Percentiles rank a stretch among this genome's conserved stretches.
Evolutionary conservation across 2,329 filamentous ascomycete species (phyloP).

Genomic region (Pestalotiopsis sp.): DNA sequence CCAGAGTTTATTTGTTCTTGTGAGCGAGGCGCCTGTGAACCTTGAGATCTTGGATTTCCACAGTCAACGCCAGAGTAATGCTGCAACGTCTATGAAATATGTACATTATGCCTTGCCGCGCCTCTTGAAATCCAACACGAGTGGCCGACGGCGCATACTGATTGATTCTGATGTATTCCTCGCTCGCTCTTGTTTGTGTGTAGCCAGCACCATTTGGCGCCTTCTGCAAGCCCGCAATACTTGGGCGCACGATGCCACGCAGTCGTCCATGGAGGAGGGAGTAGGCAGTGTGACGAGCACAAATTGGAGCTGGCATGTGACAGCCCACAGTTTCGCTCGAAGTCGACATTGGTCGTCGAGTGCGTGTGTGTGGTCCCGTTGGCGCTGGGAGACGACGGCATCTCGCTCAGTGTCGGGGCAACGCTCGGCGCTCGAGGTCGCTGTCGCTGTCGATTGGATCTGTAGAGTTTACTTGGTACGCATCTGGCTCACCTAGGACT

Average conservation of each 20-base stretch:
- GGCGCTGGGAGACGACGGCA: slow-evolving; percentile 20
- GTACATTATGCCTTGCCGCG: too few relatives aligned
- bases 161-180: slow-evolving; percentile 6
- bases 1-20: too few relatives aligned
- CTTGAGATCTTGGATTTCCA: background rate
- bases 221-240: too few relatives aligned
- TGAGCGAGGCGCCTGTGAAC: background rate
- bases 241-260: slow-evolving; percentile 25
- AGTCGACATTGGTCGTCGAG: slow-evolving; percentile 19
- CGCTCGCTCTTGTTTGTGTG: slow-evolving; percentile 22
- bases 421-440: background rate
- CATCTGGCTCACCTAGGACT: background rate
- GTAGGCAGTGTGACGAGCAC: slow-evolving; percentile 22
- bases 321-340: slow-evolving; percentile 23
- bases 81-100: background rate
- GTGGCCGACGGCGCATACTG: slow-evolving; percentile 8
- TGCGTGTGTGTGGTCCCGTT: slow-evolving; percentile 28
- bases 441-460: background rate
- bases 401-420: slow-evolving; percentile 4
- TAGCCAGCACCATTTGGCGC: too few relatives aligned
- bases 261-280: slow-evolving; percentile 25
- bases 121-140: background rate
- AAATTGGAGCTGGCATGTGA: slow-evolving; percentile 28
- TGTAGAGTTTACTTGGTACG: background rate
- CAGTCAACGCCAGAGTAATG: background rate